Evolutionary conservation across 2,329 filamentous ascomycete species (phyloP), one percentile per base, ranked within the genome.

Genomic region (Ambrosiella xylebori): DNA sequence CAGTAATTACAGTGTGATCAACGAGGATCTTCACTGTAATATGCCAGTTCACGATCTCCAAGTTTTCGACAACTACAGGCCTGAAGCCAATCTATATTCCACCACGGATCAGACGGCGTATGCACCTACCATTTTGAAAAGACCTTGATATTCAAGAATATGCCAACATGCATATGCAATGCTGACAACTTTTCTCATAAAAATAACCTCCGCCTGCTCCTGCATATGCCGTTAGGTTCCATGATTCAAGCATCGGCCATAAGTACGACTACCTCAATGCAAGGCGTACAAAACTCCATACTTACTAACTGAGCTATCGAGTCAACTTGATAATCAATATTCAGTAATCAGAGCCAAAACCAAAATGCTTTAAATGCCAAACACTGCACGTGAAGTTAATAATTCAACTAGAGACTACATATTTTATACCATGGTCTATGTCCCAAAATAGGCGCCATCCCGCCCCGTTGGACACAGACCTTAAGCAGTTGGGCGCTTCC

Each of bases 361-460:
- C 27, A 27, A 5, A 2, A 5, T 27, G 27, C 27, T 27, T 27
- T 27, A 27, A 27, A 27, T 27, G 3, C 27, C 27, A 27, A 27
- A 27, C 4, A 27, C 27, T 27, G 27, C 27, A 27, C 4, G 3
- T 27, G 27, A 27, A 27, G 27, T 27, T 27, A 27, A 27, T 27
- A 27, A 27, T 27, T 3, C 27, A 2, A 3, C 27, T 3, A 27
- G 27, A 27, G 27, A 27, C 27, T 5, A 27, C 27, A 27, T 27
- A 3, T 27, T 27, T 27, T 27, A 27, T 27, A 27, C 27, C 27
- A 27, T 27, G 39, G 39, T n/a, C 47, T 36, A 51, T 6, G 9
- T 51, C 38, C 37, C 11, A 57, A 36, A 50, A 50, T 57, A 57
- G 55, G 44, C 55, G 44, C 55, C 55, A 50, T 51, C 13, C 55